Conservation (phyloP, 1,139 yeast species). For the Yamadazyma atmosphaerica region DNA sequence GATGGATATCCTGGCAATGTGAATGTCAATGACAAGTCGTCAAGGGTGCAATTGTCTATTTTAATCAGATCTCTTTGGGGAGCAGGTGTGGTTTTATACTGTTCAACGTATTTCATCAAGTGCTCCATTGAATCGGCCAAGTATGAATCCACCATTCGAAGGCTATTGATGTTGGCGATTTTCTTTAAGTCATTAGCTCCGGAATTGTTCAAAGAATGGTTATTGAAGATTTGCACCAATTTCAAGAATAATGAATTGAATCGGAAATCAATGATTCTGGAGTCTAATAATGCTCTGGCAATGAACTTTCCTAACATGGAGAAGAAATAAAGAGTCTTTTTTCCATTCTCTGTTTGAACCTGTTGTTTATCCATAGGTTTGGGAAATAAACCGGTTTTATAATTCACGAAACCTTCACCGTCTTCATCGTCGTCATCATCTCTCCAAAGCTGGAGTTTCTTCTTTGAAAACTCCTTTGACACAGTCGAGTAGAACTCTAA, state of each 20-base stretch:
- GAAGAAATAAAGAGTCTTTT: conserved; percentile 54
- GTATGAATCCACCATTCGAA: conserved; percentile 57
- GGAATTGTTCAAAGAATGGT: conserved; percentile 8
- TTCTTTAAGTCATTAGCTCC: conserved; percentile 24
- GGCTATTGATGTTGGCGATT: conserved; percentile 37
- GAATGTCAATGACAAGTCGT: conserved; percentile 61
- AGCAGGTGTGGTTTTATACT: conserved; percentile 18
- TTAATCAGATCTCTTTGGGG: conserved; percentile 23
- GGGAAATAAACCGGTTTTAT: conserved; percentile 69
- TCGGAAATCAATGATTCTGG: conserved; percentile 79
- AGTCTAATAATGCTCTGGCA: conserved; percentile 85
- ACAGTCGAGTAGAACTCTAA: conserved; percentile 86
- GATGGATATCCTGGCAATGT: conserved; percentile 77
- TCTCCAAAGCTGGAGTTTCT: conserved; percentile 71
- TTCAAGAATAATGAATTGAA: conserved; percentile 73
- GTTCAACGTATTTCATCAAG: conserved; percentile 45
- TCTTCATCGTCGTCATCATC: conserved; percentile 27
- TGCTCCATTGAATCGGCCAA: conserved; percentile 62
- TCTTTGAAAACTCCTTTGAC: conserved; percentile 66
- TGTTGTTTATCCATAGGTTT: conserved; percentile 49
- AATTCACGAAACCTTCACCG: conserved; percentile 41
- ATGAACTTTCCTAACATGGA: conserved; percentile 75
- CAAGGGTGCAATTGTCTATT: conserved; percentile 45
- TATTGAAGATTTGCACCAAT: conserved; percentile 34
- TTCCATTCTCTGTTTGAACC: conserved; percentile 35